These are phyloP conservation scores for Monilinia fructicola DNA, from an alignment of 2,329 filamentous ascomycete genomes.

Conservation along the genomic window DNA sequence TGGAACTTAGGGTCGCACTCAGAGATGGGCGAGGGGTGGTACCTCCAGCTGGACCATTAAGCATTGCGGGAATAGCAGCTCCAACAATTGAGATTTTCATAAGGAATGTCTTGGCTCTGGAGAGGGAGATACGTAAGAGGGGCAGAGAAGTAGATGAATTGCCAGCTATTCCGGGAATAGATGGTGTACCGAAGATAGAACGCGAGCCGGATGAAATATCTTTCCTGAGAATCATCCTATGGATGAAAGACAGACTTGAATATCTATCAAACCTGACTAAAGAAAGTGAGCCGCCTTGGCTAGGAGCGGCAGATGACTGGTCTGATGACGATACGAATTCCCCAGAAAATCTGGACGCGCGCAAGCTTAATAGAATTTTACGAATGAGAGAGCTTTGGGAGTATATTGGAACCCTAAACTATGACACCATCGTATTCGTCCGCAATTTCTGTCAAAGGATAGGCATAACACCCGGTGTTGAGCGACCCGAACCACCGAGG, in stretches of 20 bases:
- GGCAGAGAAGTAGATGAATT: not conserved
- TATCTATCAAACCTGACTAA: not conserved
- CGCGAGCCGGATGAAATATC: not conserved
- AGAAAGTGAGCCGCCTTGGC: not conserved
- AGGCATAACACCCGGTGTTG: not conserved
- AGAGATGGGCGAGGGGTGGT: not conserved
- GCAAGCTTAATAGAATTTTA: not conserved
- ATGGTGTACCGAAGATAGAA: not conserved
- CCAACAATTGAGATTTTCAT: not conserved
- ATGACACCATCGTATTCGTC: not conserved
- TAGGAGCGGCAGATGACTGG: constrained; percentile 9
- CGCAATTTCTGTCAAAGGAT: not conserved
- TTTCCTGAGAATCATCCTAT: not conserved
- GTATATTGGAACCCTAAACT: not conserved
- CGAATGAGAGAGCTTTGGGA: constrained; percentile 1
- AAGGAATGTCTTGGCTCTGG: not conserved
- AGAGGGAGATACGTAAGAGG: not conserved
- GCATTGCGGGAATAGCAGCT: not conserved
- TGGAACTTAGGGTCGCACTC: not conserved
- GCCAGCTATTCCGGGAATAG: not conserved
- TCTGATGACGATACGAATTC: not conserved
- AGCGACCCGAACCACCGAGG: not conserved
- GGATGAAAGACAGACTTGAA: not conserved
- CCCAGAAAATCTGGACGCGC: not conserved
- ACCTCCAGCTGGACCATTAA: not conserved